Conservation (phyloP, 2,329 filamentous ascomycete species). For the Cyclaneusma minus region DNA sequence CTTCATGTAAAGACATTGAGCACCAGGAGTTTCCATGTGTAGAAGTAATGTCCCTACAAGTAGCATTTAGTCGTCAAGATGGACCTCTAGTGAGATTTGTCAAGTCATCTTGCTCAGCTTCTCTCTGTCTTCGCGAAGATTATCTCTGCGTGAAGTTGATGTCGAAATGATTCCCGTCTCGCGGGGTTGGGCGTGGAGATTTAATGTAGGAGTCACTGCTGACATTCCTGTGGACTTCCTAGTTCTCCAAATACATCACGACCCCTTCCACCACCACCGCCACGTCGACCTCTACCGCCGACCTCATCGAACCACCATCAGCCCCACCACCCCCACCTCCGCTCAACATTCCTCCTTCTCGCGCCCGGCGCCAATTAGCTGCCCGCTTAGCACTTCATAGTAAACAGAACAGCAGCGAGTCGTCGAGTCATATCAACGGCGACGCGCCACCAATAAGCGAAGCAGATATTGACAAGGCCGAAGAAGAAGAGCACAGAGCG, state of each 20-base stretch:
- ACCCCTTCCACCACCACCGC: conserved; percentile 17
- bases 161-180: too few species aligned
- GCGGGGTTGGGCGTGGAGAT: too few species aligned
- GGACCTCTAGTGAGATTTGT: too few species aligned
- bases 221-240: conserved; percentile 6
- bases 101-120: too few species aligned
- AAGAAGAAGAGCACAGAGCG: conserved; percentile 9
- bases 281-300: conserved; percentile 21
- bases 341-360: conserved; percentile 71
- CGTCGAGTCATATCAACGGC: conserved; percentile 9
- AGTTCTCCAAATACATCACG: conserved; percentile 20
- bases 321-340: conserved; percentile 58
- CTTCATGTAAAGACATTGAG: too few species aligned
- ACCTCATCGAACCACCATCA: conserved; percentile 35
- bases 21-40: too few species aligned
- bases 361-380: conserved; percentile 81
- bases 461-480: conserved; percentile 4
- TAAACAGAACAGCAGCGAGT: conserved; percentile 32
- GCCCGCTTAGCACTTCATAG: conserved; percentile 65
- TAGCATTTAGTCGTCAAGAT: too few species aligned
- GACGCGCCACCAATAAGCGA: too few species aligned
- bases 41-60: too few species aligned
- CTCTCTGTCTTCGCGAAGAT: too few species aligned
- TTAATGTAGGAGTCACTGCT: conserved; percentile 3
- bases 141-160: too few species aligned